phyloP scores from a whole-genome alignment of 2,329 filamentous ascomycete genomes.

The Truncatella angustata region DNA sequence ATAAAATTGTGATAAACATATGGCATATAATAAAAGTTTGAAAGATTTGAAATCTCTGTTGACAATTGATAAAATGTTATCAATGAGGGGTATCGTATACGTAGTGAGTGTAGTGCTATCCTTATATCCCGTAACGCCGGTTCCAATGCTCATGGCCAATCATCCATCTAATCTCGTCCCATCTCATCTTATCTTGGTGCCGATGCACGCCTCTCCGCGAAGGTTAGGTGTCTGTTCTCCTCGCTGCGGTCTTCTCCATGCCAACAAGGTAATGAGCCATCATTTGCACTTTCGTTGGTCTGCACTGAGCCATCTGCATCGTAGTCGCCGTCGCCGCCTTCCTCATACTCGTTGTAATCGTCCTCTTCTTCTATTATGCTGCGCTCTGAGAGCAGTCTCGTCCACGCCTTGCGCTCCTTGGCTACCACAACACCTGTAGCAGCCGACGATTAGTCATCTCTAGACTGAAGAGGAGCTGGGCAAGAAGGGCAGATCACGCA shows the following conservation, averaged over 20 bases:
- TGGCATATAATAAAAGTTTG: too few species aligned
- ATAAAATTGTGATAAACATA: too few species aligned
- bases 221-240: not conserved
- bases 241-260: not conserved
- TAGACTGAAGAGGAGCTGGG: not conserved
- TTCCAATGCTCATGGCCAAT: not conserved
- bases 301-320: not conserved
- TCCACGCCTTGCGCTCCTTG: conserved; percentile 5
- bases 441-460: not conserved
- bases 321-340: not conserved
- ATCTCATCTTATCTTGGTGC: too few species aligned
- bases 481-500: not conserved
- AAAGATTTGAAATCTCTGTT: not conserved
- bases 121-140: not conserved
- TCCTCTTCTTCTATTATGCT: not conserved
- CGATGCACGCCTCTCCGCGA: not conserved
- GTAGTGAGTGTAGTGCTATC: too few species aligned
- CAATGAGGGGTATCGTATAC: conserved; percentile 6
- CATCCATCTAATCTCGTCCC: too few species aligned
- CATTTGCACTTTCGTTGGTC: too few species aligned
- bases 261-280: not conserved
- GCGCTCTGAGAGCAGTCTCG: not conserved
- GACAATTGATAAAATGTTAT: not conserved
- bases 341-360: not conserved
- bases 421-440: not conserved